Evolutionary conservation across 768 basidiomycete species (phyloP).

Genomic region (Rhodotorula toruloides): DNA sequence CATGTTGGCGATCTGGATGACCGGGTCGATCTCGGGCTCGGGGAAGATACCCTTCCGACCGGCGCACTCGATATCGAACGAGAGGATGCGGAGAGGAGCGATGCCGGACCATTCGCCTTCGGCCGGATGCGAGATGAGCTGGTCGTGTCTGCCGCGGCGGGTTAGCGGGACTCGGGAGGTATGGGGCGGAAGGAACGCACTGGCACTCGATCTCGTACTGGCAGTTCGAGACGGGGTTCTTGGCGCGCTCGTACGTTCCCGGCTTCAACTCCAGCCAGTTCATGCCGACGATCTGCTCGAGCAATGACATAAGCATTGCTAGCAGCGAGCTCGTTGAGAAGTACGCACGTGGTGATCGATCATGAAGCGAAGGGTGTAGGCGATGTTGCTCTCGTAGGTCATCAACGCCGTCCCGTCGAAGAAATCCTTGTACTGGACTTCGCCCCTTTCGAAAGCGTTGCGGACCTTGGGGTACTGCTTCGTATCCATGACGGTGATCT

Average conservation of each 20-base stretch:
- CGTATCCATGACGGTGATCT: conserved; percentile 68
- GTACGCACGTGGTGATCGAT: conserved; percentile 78
- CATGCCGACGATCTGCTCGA: conserved; percentile 82
- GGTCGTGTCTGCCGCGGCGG: conserved; percentile 59
- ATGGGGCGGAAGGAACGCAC: conserved; percentile 48
- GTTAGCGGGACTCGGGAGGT: not conserved
- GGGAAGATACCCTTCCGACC: conserved; percentile 97
- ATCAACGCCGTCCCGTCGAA: conserved; percentile 51
- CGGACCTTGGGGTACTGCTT: conserved; percentile 76
- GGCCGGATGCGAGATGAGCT: conserved; percentile 81
- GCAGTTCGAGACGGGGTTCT: conserved; percentile 67
- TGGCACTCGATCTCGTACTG: conserved; percentile 79
- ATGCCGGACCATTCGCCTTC: conserved; percentile 88
- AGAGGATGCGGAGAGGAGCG: conserved; percentile 86
- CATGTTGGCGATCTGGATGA: conserved; percentile 99
- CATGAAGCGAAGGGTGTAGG: conserved; percentile 89
- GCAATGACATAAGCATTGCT: conserved; percentile 5
- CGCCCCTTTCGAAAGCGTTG: conserved; percentile 83
- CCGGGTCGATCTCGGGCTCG: conserved; percentile 80
- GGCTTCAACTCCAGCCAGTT: conserved; percentile 95
- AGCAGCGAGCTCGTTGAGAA: not conserved
- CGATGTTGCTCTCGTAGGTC: conserved; percentile 93
- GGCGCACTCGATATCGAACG: conserved; percentile 99
- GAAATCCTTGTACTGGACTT: conserved; percentile 63
- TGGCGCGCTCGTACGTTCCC: conserved; percentile 65